phyloP scores from a whole-genome alignment of 2,329 filamentous ascomycete genomes.

The Calonectria pauciramosa region DNA sequence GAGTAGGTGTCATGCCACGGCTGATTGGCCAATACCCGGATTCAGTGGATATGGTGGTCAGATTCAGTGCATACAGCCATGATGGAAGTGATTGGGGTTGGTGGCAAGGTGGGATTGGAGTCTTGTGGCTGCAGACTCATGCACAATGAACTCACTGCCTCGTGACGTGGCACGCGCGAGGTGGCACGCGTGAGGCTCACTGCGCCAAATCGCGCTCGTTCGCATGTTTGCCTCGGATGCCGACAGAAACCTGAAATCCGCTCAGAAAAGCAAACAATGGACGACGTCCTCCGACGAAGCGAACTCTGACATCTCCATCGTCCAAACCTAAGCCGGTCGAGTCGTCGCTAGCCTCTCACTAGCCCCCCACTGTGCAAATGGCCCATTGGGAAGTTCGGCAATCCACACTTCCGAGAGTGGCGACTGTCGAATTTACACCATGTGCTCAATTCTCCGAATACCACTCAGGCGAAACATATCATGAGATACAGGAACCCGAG shows the following conservation, averaged over 20 bases:
- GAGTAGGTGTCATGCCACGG: no score
- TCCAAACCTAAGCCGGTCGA: not conserved
- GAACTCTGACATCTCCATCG: not conserved
- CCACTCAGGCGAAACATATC: not conserved
- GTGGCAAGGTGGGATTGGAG: not conserved
- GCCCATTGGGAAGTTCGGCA: not conserved
- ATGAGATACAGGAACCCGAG: not conserved
- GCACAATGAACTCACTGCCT: not conserved
- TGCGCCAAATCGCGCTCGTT: not conserved
- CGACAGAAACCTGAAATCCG: not conserved
- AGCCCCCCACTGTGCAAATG: not conserved
- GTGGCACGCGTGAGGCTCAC: not conserved
- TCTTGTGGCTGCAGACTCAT: not conserved
- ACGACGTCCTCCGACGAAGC: not conserved
- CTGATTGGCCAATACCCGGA: not conserved
- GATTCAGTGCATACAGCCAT: not conserved
- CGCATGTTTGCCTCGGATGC: not conserved
- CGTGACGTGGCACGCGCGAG: slow-evolving; percentile 6
- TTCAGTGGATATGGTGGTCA: not conserved
- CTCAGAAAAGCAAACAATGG: not conserved
- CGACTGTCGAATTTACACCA: not conserved
- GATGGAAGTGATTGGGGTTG: not conserved
- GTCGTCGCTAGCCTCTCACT: not conserved
- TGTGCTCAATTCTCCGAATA: not conserved
- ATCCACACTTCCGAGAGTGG: not conserved